Evolutionary conservation across 768 basidiomycete species (phyloP).

Genomic region (Pulveroboletus sp.): DNA sequence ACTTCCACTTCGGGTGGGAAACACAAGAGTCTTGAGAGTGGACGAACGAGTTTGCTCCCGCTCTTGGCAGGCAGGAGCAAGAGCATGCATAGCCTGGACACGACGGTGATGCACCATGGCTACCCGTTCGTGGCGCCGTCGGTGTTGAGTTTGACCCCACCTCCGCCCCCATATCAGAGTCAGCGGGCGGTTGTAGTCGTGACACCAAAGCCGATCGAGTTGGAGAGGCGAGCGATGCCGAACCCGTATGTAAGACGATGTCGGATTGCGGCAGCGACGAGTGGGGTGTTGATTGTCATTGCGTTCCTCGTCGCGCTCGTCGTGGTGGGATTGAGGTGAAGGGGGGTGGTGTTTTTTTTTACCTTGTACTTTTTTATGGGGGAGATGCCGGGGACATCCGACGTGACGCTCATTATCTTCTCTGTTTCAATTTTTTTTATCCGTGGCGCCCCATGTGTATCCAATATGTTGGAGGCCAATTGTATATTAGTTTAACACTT

Average conservation of each 20-base stretch:
- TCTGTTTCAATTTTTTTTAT: background rate
- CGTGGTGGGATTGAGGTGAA: slow-evolving; percentile 21
- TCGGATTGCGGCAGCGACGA: slow-evolving; percentile 61
- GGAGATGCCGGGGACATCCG: background rate
- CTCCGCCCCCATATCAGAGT: slow-evolving; percentile 22
- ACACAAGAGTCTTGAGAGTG: slow-evolving; percentile 36
- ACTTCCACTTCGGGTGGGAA: slow-evolving; percentile 4
- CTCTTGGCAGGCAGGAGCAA: slow-evolving; percentile 37
- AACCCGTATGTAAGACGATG: slow-evolving; percentile 44
- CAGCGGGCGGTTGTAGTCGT: slow-evolving; percentile 17
- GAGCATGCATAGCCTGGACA: slow-evolving; percentile 43
- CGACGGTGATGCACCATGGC: slow-evolving; percentile 44
- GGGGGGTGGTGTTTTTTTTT: background rate
- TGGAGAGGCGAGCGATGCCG: slow-evolving; percentile 9
- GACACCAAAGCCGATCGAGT: slow-evolving; percentile 16
- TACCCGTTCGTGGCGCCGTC: slow-evolving; percentile 63
- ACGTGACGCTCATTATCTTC: background rate
- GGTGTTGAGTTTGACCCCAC: slow-evolving; percentile 31
- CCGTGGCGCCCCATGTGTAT: background rate
- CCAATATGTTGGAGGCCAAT: background rate
- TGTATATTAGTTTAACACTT: slow-evolving; percentile 12
- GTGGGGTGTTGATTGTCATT: slow-evolving; percentile 44
- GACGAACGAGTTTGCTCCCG: slow-evolving; percentile 35
- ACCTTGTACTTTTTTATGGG: background rate
- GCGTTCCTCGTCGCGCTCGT: slow-evolving; percentile 54